Percentiles rank a stretch among this genome's conserved stretches.
Evolutionary conservation across 2,329 filamentous ascomycete species (phyloP).

Genomic region (Magnaporthiopsis incrustans): DNA sequence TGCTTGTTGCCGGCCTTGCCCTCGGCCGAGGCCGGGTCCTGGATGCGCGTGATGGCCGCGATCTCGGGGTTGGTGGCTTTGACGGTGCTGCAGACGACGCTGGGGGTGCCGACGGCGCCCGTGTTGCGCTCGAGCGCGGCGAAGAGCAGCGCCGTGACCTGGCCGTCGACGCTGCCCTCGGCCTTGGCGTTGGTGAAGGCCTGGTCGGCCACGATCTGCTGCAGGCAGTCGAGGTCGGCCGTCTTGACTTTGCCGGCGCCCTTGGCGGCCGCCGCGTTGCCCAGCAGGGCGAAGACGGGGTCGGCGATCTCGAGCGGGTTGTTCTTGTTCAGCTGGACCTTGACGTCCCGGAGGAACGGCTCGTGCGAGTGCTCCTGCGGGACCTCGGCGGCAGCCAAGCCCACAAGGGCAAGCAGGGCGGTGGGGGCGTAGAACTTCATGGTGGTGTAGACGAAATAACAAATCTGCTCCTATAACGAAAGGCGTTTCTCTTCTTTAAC

Average conservation of each 20-base stretch:
- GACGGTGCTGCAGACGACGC: conserved; percentile 48
- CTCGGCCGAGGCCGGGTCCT: conserved; percentile 57
- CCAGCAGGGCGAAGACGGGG: conserved; percentile 41
- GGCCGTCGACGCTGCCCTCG: conserved; percentile 40
- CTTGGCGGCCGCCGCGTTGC: conserved; percentile 29
- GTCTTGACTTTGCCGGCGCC: conserved; percentile 20
- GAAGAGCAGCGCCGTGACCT: conserved; percentile 45
- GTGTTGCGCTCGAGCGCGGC: conserved; percentile 54
- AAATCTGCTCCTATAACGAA: not conserved
- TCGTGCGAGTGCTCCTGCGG: conserved; percentile 45
- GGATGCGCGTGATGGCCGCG: conserved; percentile 54
- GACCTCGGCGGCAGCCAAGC: conserved; percentile 31
- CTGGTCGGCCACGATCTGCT: conserved; percentile 50
- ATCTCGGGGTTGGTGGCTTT: conserved; percentile 53
- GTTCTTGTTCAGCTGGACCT: conserved; percentile 30
- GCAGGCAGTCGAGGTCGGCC: conserved; percentile 46
- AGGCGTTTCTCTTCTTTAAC: conserved; percentile 1
- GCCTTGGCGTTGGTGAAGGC: conserved; percentile 55
- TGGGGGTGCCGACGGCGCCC: conserved; percentile 45
- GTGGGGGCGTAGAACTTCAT: conserved; percentile 24
- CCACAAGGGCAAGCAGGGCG: conserved; percentile 21
- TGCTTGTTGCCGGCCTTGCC: conserved; percentile 43
- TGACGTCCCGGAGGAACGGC: conserved; percentile 29
- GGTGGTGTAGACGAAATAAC: conserved; percentile 11
- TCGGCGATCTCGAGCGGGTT: conserved; percentile 41